Evolutionary conservation across 2,329 filamentous ascomycete species (phyloP), one percentile per base, ranked within the genome.

Genomic region (Harringtonia aguacate): DNA sequence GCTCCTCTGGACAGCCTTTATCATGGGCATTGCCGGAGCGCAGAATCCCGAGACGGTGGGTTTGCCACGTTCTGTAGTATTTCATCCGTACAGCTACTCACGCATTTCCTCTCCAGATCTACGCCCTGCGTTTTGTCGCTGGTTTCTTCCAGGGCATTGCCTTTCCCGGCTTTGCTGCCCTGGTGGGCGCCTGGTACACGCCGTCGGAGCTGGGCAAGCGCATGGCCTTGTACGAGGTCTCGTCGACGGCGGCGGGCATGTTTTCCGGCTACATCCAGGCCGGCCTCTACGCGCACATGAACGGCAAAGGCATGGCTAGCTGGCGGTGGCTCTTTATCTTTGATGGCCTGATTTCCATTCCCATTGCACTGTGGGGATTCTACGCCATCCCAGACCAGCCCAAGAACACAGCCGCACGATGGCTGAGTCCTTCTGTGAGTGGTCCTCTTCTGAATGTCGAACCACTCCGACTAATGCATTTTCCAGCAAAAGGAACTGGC

Each of bases 251-350:
- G n/a, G 39, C 30, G 2, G 31, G 39, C 18, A 46, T 42, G 44
- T 41, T 45, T 28, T 39, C 36, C 14, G 61, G 62, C 0, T 63
- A 63, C 42, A 48, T 65, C 7, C 61, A 64, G 51, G 61, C 62
- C 1, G 60, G 56, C 0, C 55, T 64, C 1, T 60, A 61, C 27
- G 54, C 51, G 15, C 54, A 55, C 14, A 50, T 65, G 36, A 55
- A 61, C n/a, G 61, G 61, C 27, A 39, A 39, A 29, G 36, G 4
- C 49, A 48, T 6, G 47, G 56, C 12, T 57, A 59, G 1, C 50
- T 58, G 17, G 52, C 58, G 2, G 63, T 66, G 61, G 61, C 53
- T 65, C 1, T 65, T 67, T 47, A 57, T 66, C 35, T 60, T 65
- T 51, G 62, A 65, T 45, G 60, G 61, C 5, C 45, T 52, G 18